These are phyloP conservation scores for Postia placenta DNA, from an alignment of 768 basidiomycete species.

Conservation along the genomic window DNA sequence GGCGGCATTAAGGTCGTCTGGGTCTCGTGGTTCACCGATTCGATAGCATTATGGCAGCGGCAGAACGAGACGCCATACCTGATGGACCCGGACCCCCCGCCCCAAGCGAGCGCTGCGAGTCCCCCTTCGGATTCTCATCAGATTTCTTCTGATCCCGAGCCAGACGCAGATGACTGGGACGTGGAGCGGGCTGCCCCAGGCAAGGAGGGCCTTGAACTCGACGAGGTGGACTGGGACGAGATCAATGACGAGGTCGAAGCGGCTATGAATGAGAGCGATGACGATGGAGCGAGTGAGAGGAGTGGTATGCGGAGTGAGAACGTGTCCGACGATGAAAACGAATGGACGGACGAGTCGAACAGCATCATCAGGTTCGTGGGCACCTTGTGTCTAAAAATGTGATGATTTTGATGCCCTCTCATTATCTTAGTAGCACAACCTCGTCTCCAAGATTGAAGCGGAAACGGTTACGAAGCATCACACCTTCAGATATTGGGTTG, in stretches of 20 bases:
- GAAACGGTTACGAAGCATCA: constrained; percentile 67
- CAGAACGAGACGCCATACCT: constrained; percentile 78
- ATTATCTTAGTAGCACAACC: constrained; percentile 22
- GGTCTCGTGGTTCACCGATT: constrained; percentile 86
- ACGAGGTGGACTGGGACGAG: constrained; percentile 73
- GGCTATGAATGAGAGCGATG: constrained; percentile 77
- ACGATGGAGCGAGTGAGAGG: constrained; percentile 35
- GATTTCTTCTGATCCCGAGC: constrained; percentile 62
- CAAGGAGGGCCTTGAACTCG: constrained; percentile 38
- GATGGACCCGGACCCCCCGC: constrained; percentile 47
- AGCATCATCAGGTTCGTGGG: constrained; percentile 37
- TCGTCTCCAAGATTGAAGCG: constrained; percentile 46
- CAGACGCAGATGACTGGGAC: constrained; percentile 66
- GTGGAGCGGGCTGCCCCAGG: constrained; percentile 20
- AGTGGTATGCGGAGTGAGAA: constrained; percentile 38
- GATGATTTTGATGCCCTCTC: no score
- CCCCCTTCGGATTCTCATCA: constrained; percentile 42
- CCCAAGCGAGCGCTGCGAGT: constrained; percentile 28
- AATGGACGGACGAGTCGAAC: constrained; percentile 40
- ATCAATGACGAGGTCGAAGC: constrained; percentile 86
- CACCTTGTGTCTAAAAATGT: no score
- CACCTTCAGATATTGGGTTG: constrained; percentile 53
- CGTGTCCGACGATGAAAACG: constrained; percentile 47
- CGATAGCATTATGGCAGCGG: constrained; percentile 79
- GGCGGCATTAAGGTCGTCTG: constrained; percentile 81